Base-by-base conservation (phyloP, 2,329 filamentous ascomycete species). In the Fusarium napiforme region DNA sequence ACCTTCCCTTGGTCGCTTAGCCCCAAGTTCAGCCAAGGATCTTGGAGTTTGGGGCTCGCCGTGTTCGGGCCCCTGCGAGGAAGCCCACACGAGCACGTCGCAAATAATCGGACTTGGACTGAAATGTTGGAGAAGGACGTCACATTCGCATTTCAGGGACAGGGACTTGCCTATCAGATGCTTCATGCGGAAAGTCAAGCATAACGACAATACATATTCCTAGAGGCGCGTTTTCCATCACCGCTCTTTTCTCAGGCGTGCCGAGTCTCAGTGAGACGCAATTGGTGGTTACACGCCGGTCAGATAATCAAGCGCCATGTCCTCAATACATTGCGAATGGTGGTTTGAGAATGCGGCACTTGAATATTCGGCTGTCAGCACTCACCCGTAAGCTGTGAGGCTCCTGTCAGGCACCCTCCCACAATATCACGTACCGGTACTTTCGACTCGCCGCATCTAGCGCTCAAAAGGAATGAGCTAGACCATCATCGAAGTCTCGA, bases 61-160 rank as follows among this genome's bases (percentile, higher is more conserved):
- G 53, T 68, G 67, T 71, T 72, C 72, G 58, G 72, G 58, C 53
- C 63, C 69, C 71, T 71, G 71, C 66, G 47, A 71, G 59, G 59
- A 46, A 75, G 63, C 63, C 75, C 75, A 77, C 75, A 71, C 71
- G 45, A 77, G 73, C 75, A 77, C 73, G 65, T 75, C 74, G 72
- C 65, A 62, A 74, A 72, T 68, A 65, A 72, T 74, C 56, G 28
- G 49, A 69, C 62, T 67, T 60, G 64, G 46, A 32, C 55, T 61
- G 40, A 60, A 60, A 64, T 62, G 71, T 67, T 74, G 73, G 70
- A 75, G 70, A 75, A 71, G 58, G 56, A 64, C 67, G 71, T 74
- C 71, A 69, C 75, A 76, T 63, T 71, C 37, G 56, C 53, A 57
- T 40, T 53, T 37, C 56, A 69, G 57, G 49, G 49, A 56, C 32